These are phyloP conservation scores for Coemansia sp. DNA, from an alignment of 192 early-diverging fungal genomes.

Conservation along the genomic window DNA sequence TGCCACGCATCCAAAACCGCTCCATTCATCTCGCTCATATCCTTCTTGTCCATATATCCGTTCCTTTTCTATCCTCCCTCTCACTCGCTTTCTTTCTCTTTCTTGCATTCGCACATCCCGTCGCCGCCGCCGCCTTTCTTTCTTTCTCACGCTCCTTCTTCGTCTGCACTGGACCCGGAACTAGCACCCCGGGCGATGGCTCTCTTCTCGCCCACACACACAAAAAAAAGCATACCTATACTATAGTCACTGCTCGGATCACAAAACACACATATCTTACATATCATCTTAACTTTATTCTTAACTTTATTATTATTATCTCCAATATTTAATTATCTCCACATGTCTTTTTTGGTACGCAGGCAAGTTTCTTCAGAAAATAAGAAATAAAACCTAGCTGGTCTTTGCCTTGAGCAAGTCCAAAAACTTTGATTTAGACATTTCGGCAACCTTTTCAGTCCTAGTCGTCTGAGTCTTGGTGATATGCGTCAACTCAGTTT, in stretches of 20 bases:
- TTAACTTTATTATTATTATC: slow-evolving; percentile 1
- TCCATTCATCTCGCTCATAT: background rate
- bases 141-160: background rate
- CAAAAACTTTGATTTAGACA: slow-evolving; percentile 72
- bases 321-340: background rate
- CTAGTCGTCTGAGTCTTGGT: slow-evolving; percentile 57
- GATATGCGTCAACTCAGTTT: slow-evolving; percentile 63
- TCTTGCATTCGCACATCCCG: slow-evolving; percentile 1
- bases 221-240: background rate
- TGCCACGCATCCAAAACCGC: background rate
- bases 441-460: slow-evolving; percentile 59
- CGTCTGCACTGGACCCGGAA: background rate
- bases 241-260: background rate
- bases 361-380: background rate
- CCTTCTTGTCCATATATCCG: slow-evolving; percentile 8
- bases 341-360: background rate
- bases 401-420: slow-evolving; percentile 67
- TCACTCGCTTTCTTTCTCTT: background rate
- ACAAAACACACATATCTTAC: slow-evolving; percentile 1
- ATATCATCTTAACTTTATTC: slow-evolving; percentile 10
- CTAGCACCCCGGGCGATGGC: background rate
- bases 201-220: background rate
- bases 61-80: background rate
- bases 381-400: slow-evolving; percentile 6
- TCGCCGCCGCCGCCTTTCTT: background rate